Evolutionary conservation across 495 filamentous ascomycete species (phyloP).

Genomic region (Aspergillus cristatus): DNA sequence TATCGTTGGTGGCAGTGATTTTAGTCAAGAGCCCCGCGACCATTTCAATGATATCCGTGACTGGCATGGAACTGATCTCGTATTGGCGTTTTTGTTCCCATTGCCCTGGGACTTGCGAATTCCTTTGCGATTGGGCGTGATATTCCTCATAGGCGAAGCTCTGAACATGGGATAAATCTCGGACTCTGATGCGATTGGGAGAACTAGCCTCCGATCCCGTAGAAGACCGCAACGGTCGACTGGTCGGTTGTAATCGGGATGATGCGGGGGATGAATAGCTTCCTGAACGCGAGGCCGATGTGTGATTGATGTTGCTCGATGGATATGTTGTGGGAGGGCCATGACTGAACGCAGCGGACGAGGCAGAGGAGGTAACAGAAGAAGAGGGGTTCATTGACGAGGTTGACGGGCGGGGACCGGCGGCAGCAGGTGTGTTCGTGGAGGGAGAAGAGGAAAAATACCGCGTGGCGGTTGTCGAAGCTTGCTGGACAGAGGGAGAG

Average conservation of each 20-base stretch:
- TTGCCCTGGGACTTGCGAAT: conserved; percentile 39
- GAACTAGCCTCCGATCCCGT: conserved; percentile 50
- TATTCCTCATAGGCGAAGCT: conserved; percentile 73
- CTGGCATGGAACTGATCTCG: conserved; percentile 97
- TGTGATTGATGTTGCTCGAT: conserved; percentile 4
- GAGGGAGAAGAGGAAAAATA: conserved; percentile 14
- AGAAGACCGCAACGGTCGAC: conserved; percentile 40
- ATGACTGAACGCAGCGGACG: too few relatives aligned
- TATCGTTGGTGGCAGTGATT: conserved; percentile 94
- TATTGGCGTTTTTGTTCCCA: conserved; percentile 49
- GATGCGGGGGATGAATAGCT: conserved; percentile 39
- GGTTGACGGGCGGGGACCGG: too few relatives aligned
- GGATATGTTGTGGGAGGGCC: conserved; percentile 3
- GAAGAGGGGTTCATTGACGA: too few relatives aligned
- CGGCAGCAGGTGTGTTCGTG: conserved; percentile 10
- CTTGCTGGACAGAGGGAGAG: conserved; percentile 9
- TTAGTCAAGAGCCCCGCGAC: conserved; percentile 96
- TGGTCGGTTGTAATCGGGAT: conserved; percentile 44
- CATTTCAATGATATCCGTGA: conserved; percentile 98
- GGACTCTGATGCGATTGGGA: conserved; percentile 69
- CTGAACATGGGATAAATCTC: conserved; percentile 81
- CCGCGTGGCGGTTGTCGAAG: too few relatives aligned
- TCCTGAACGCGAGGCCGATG: conserved; percentile 6
- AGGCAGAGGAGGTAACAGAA: too few relatives aligned
- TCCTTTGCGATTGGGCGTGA: conserved; percentile 40